Percentiles rank a stretch among this genome's conserved stretches.
phyloP scores from a whole-genome alignment of 2,329 filamentous ascomycete genomes.

The Fonsecaea multimorphosa region DNA sequence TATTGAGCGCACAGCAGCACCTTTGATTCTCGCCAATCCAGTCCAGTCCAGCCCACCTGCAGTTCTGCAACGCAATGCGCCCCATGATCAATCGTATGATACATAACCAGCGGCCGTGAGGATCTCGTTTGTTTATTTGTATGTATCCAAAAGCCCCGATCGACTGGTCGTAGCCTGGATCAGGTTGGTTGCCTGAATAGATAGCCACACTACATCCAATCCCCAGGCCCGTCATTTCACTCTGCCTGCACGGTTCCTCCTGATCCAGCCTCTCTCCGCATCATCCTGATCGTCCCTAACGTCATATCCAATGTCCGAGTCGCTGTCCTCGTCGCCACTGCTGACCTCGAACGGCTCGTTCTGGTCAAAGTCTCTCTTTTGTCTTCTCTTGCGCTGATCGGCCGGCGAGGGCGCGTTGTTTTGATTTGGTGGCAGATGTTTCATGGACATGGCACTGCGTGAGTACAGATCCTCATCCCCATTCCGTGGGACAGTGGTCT shows the following conservation, averaged over 20 bases:
- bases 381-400: conserved; percentile 23
- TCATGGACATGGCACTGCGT: conserved; percentile 36
- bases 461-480: conserved; percentile 26
- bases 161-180: not conserved
- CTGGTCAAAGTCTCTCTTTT: conserved; percentile 15
- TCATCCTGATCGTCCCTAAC: conserved; percentile 4
- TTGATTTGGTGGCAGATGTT: conserved; percentile 13
- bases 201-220: not conserved
- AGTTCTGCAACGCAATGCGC: not conserved
- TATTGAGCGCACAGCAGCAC: no score
- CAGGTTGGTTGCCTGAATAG: not conserved
- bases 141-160: not conserved
- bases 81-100: not conserved
- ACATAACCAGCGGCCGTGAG: not conserved
- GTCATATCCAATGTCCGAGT: conserved; percentile 30
- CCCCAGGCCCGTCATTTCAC: not conserved
- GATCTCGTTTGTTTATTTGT: not conserved
- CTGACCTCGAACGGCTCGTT: conserved; percentile 21
- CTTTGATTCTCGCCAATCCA: no score
- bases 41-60: not conserved
- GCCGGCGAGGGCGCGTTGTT: conserved; percentile 13
- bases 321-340: conserved; percentile 25
- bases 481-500: conserved; percentile 5
- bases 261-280: conserved; percentile 20
- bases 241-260: conserved; percentile 16